Evolutionary conservation across 495 filamentous ascomycete genomes (phyloP), one percentile per base, ranked within the genome.

Genomic region (Tuber aestivum): DNA sequence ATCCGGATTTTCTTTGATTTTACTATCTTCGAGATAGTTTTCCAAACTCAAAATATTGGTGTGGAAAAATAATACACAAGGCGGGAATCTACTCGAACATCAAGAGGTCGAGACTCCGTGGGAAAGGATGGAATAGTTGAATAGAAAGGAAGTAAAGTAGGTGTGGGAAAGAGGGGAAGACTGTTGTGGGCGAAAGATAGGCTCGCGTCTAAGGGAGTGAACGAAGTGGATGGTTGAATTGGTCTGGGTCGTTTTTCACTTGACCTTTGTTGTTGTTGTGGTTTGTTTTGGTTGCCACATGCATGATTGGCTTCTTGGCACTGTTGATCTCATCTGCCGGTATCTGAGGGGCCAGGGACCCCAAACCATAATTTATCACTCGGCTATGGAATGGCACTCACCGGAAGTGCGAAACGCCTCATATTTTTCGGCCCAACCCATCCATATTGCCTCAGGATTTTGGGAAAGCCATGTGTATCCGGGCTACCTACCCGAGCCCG

Each of bases 231-330:
- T n/a, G 56, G 12, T 35, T 35, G 27, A 65, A 32, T 18, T 2
- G 56, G 56, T 65, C 27, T 16, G 14, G 27, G 56, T 20, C 27
- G 27, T n/a, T 65, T 65, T 65, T 18, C 12, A 18, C 27, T 65
- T 65, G 56, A 65, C 56, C 56, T 35, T 65, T 65, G 56, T 65
- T 65, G 27, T 65, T 65, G 56, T 65, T 65, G 56, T 65, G 14
- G 4, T 65, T 65, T 65, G 56, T 65, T 65, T 65, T 65, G 56
- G 56, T 65, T 65, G 56, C 56, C 1, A 35, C 56, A 18, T 65
- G 27, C 56, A 65, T 35, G 56, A 65, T 32, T 32, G 12, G 56
- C 56, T 35, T 65, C 56, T 65, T 65, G 56, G 56, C 56, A 65
- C 9, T 35, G 27, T 35, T 65, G 56, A 65, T 35, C 56, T 65